Evolutionary conservation across 1,284 basidiomycete species (phyloP).

Genomic region (Phlebopus sp.): DNA sequence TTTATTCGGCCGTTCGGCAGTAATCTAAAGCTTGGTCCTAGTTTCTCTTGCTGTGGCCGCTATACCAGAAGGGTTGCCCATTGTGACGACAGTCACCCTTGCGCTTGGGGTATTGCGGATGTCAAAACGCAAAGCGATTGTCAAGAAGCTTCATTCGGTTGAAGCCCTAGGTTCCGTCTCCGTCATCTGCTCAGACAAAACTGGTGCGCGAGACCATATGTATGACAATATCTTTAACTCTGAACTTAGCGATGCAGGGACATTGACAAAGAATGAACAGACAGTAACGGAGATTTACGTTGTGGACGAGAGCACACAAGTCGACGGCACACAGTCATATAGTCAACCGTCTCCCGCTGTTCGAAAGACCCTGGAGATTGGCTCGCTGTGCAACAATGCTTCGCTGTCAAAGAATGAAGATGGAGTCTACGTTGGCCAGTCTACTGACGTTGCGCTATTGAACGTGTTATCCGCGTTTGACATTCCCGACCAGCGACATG

Average conservation of each 20-base stretch:
- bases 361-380: constrained; percentile 62
- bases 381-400: constrained; percentile 73
- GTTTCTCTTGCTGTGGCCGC: constrained; percentile 96
- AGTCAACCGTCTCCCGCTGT: constrained; percentile 50
- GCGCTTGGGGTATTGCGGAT: constrained; percentile 93
- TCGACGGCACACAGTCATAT: constrained; percentile 46
- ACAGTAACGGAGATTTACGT: constrained; percentile 88
- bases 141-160: constrained; percentile 94
- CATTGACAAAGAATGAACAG: constrained; percentile 94
- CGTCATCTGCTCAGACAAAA: constrained; percentile 98
- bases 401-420: constrained; percentile 64
- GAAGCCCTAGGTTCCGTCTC: constrained; percentile 93
- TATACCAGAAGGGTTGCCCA: constrained; percentile 95
- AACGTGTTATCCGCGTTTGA: constrained; percentile 77
- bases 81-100: constrained; percentile 96
- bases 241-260: constrained; percentile 54
- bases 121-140: constrained; percentile 93
- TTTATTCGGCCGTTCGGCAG: background rate
- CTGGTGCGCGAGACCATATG: constrained; percentile 47
- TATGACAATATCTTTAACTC: background rate
- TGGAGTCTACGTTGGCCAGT: constrained; percentile 80
- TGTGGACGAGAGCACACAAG: constrained; percentile 75
- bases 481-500: constrained; percentile 68
- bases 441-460: constrained; percentile 91
- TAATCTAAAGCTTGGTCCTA: constrained; percentile 32